phyloP scores from a whole-genome alignment of 371 early-diverging fungal genomes.

The Fennellomyces sp. region DNA sequence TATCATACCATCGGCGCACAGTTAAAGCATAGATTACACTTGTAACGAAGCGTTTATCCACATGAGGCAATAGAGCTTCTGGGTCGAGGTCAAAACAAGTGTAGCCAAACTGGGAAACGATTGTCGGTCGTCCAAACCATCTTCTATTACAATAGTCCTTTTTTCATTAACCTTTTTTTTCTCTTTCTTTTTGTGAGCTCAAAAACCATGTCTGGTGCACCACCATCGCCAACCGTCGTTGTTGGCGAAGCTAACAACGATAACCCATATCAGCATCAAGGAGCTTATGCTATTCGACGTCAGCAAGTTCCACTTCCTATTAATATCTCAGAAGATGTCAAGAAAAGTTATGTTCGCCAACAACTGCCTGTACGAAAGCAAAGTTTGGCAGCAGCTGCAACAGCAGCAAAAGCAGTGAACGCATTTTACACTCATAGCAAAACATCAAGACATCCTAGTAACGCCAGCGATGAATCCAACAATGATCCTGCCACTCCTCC shows the following conservation, averaged over 20 bases:
- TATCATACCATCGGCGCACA: not conserved
- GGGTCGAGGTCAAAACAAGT: slow-evolving; percentile 3
- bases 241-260: slow-evolving; percentile 6
- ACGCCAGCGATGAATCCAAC: slow-evolving; percentile 11
- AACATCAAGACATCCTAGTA: slow-evolving; percentile 13
- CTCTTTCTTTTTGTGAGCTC: not conserved
- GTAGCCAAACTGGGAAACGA: slow-evolving; percentile 11
- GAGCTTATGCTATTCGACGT: slow-evolving; percentile 16
- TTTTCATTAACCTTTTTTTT: not conserved
- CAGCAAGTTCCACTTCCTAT: not conserved
- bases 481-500: slow-evolving; percentile 1
- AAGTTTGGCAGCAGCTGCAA: slow-evolving; percentile 36
- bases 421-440: slow-evolving; percentile 5
- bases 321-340: slow-evolving; percentile 32
- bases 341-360: slow-evolving; percentile 39
- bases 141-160: not conserved
- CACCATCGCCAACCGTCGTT: slow-evolving; percentile 12
- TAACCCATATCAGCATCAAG: slow-evolving; percentile 18
- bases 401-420: slow-evolving; percentile 6
- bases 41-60: not conserved
- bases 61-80: slow-evolving; percentile 11
- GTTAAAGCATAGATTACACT: too few species aligned
- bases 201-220: not conserved
- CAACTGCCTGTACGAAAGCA: slow-evolving; percentile 46
- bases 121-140: slow-evolving; percentile 8